Percentiles rank a stretch among this genome's conserved stretches.
Conservation (phyloP, 225 moss, liverwort and hornwort genomes). For the Takakia lepidozioides region DNA sequence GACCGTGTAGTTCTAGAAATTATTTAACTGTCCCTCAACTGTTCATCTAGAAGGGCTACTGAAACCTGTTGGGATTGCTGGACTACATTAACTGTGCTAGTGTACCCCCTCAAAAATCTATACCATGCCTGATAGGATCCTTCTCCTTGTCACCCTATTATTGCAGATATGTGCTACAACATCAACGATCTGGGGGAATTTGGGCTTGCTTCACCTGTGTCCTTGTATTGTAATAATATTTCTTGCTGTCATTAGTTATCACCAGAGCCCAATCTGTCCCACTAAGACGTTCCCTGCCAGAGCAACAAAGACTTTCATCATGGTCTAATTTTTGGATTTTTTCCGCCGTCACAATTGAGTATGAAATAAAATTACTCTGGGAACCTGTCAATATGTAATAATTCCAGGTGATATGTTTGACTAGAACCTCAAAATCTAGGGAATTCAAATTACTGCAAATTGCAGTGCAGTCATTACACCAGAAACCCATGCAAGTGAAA, state of each 20-base stretch:
- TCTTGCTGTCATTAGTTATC: slow-evolving; percentile 73
- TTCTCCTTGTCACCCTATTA: too few species aligned
- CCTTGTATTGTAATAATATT: slow-evolving; percentile 85
- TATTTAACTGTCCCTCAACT: neutral
- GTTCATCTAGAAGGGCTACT: too few species aligned
- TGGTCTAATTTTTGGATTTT: neutral
- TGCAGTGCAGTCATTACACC: neutral
- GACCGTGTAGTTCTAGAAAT: too few species aligned
- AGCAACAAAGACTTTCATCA: neutral
- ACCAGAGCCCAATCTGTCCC: slow-evolving; percentile 86
- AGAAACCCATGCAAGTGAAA: too few species aligned
- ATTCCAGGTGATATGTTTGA: too few species aligned
- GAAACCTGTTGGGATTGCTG: neutral
- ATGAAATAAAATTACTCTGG: neutral
- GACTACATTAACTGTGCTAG: too few species aligned
- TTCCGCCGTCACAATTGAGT: too few species aligned
- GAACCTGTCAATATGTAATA: too few species aligned
- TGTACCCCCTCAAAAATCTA: too few species aligned
- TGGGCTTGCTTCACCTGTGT: too few species aligned
- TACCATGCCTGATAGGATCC: too few species aligned
- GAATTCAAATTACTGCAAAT: neutral
- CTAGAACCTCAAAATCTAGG: too few species aligned
- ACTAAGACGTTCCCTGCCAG: slow-evolving; percentile 68
- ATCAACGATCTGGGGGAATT: neutral
- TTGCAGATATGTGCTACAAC: neutral